Conservation (phyloP, 2,329 filamentous ascomycete species). For the Ustulina deusta region DNA sequence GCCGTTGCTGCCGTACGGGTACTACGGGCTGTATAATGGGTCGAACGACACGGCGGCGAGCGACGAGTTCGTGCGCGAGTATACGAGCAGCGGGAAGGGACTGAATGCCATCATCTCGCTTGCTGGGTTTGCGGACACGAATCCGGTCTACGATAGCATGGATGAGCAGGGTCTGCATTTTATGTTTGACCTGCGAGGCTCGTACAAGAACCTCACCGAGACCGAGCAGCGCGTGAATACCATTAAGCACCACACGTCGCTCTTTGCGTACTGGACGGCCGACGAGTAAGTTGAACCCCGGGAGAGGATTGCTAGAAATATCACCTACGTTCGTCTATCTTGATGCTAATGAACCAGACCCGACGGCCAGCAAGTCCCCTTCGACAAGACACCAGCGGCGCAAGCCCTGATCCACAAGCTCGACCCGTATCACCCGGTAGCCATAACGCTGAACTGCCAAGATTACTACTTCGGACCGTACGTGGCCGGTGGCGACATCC, state of each 20-base stretch:
- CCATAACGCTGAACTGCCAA: conserved; percentile 70
- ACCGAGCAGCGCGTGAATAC: conserved; percentile 55
- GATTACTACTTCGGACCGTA: conserved; percentile 71
- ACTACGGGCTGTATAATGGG: conserved; percentile 58
- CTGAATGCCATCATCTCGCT: conserved; percentile 61
- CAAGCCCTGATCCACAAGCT: conserved; percentile 57
- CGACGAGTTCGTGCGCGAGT: conserved; percentile 55
- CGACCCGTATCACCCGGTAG: conserved; percentile 72
- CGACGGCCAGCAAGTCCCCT: conserved; percentile 67
- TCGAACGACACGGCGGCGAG: conserved; percentile 43
- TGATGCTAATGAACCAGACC: conserved; percentile 52
- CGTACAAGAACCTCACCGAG: conserved; percentile 59
- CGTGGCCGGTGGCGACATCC: conserved; percentile 65
- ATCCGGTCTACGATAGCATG: conserved; percentile 56
- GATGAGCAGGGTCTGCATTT: conserved; percentile 54
- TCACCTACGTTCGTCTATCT: background rate
- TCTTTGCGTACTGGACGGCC: conserved; percentile 61
- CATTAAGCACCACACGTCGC: conserved; percentile 55
- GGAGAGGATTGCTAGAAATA: background rate
- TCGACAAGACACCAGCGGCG: conserved; percentile 57
- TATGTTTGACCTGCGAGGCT: conserved; percentile 60
- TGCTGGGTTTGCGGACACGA: conserved; percentile 54
- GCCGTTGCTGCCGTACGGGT: conserved; percentile 60
- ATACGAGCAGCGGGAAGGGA: conserved; percentile 53
- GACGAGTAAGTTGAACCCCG: conserved; percentile 55